phyloP scores from a whole-genome alignment of 768 basidiomycete species.

The Albatrellus ellisii region DNA sequence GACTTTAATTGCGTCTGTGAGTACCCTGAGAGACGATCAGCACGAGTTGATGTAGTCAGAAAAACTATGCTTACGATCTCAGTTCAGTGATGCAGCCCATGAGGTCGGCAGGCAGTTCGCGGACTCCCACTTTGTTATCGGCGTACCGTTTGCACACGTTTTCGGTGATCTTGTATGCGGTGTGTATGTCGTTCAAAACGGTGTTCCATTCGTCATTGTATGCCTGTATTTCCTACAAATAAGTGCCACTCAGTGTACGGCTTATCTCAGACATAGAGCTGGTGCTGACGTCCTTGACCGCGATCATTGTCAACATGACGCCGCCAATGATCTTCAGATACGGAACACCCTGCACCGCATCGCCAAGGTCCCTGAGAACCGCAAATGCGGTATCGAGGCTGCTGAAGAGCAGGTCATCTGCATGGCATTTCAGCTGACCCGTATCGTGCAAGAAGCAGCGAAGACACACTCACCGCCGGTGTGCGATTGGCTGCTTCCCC shows the following conservation, averaged over 20 bases:
- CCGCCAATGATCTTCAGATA: constrained; percentile 6
- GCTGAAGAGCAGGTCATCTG: too few relatives aligned
- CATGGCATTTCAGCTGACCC: too few relatives aligned
- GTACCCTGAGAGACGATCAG: neutral
- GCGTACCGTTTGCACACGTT: neutral
- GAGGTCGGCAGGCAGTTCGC: neutral
- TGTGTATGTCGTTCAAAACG: neutral
- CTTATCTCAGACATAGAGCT: neutral
- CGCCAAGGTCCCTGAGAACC: constrained; percentile 4
- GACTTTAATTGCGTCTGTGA: neutral
- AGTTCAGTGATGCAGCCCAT: neutral
- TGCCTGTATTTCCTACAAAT: constrained; percentile 5
- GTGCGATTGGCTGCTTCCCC: too few relatives aligned
- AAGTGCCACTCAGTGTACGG: neutral
- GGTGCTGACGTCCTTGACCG: constrained; percentile 6
- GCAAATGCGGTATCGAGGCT: constrained; percentile 2
- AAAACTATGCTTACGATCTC: neutral
- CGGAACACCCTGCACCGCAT: constrained; percentile 1
- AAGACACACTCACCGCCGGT: too few relatives aligned
- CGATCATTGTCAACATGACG: constrained; percentile 7
- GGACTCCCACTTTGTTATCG: neutral
- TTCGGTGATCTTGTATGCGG: neutral
- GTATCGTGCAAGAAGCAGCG: too few relatives aligned
- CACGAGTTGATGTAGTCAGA: neutral
- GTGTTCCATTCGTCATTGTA: constrained; percentile 1